Evolutionary conservation across 1,284 basidiomycete species (phyloP).

Genomic region (Anthracocystis walkeri): DNA sequence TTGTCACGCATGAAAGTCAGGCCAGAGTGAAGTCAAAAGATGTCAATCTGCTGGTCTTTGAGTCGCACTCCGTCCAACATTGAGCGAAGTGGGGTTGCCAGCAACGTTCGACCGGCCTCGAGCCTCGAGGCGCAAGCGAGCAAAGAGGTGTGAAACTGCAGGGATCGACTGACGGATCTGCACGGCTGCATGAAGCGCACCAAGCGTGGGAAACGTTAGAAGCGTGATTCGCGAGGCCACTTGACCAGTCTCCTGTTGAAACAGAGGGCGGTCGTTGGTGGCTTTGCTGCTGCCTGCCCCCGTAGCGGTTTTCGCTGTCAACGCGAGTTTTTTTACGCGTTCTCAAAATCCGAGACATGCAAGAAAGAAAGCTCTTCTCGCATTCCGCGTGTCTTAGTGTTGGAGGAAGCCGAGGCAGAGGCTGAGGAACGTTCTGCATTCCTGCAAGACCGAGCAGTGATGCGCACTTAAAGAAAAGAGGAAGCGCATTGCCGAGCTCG

Average conservation of each 20-base stretch:
- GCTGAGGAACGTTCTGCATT: not conserved
- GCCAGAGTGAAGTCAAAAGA: too few species aligned
- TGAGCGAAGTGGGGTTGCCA: not conserved
- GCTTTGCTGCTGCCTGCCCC: not conserved
- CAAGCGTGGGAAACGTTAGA: constrained; percentile 9
- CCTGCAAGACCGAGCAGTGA: not conserved
- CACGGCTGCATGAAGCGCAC: constrained; percentile 13
- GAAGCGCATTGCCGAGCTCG: too few species aligned
- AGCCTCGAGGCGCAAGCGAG: not conserved
- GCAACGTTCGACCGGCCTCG: not conserved
- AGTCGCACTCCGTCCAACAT: too few species aligned
- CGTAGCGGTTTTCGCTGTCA: not conserved
- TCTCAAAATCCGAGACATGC: constrained; percentile 7
- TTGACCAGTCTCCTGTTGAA: not conserved
- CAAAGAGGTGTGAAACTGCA: constrained; percentile 5
- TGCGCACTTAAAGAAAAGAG: not conserved
- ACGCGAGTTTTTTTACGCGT: constrained; percentile 5
- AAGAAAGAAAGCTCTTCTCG: constrained; percentile 1
- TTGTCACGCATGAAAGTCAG: too few species aligned
- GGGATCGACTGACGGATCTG: constrained; percentile 22
- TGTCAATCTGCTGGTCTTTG: too few species aligned
- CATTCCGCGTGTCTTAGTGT: constrained; percentile 4
- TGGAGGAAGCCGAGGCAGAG: constrained; percentile 4
- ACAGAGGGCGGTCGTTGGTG: not conserved
- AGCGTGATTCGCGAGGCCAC: not conserved